Evolutionary conservation across 495 filamentous ascomycete species (phyloP).

Genomic region (Beverwykella pulmonaria): DNA sequence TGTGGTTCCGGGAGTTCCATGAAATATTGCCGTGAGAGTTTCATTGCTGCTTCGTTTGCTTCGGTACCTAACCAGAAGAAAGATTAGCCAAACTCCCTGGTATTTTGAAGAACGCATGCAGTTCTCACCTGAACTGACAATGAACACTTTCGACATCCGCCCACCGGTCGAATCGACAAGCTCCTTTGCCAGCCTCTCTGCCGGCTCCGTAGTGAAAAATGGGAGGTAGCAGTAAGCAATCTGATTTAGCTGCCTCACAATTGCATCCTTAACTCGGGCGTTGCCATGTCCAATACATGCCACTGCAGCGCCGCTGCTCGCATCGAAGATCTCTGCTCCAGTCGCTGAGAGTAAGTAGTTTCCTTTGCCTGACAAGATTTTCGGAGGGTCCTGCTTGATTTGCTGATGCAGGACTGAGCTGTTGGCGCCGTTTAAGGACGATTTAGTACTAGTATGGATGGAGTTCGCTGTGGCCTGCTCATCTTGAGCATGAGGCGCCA

Average conservation of each 20-base stretch:
- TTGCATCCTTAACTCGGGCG: slow-evolving; percentile 25
- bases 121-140: slow-evolving; percentile 61
- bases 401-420: slow-evolving; percentile 9
- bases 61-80: slow-evolving; percentile 7
- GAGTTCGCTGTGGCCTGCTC: background rate
- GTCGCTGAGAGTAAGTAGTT: slow-evolving; percentile 24
- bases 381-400: background rate
- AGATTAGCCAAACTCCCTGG: background rate
- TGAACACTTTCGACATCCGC: slow-evolving; percentile 49
- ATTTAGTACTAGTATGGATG: too few species aligned
- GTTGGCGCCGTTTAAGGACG: background rate
- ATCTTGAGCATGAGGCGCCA: background rate
- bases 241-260: slow-evolving; percentile 14
- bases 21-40: slow-evolving; percentile 65
- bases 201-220: slow-evolving; percentile 24
- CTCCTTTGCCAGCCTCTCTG: slow-evolving; percentile 51
- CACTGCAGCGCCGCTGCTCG: slow-evolving; percentile 47
- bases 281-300: slow-evolving; percentile 47
- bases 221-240: slow-evolving; percentile 27
- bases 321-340: slow-evolving; percentile 46
- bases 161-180: slow-evolving; percentile 43
- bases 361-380: background rate
- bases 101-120: background rate
- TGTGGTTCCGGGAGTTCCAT: slow-evolving; percentile 57
- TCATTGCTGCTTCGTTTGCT: slow-evolving; percentile 53